A percentile compares a stretch with the other conserved stretches of the same genome.
phyloP scores from a whole-genome alignment of 768 basidiomycete species.

The Psilocybe cubensis region DNA sequence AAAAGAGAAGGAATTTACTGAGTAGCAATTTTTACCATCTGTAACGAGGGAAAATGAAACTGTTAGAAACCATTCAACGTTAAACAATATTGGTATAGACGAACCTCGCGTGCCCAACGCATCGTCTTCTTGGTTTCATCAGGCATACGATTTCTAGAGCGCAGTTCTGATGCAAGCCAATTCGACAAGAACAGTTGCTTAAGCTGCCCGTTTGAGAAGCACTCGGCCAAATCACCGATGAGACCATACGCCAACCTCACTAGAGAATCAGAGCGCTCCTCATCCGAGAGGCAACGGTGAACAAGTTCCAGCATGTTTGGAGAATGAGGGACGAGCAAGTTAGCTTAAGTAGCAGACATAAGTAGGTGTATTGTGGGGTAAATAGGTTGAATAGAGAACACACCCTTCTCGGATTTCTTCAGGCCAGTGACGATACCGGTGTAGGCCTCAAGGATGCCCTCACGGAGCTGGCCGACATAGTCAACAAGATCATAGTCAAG shows the following conservation, averaged over 20 bases:
- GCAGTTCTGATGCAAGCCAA: conserved; percentile 79
- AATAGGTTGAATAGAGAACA: conserved; percentile 8
- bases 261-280: conserved; percentile 81
- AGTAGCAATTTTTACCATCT: conserved; percentile 85
- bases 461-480: conserved; percentile 87
- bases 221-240: conserved; percentile 91
- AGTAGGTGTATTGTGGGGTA: too few relatives aligned
- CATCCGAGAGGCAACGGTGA: conserved; percentile 75
- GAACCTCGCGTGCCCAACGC: conserved; percentile 93
- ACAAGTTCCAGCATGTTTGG: conserved; percentile 79
- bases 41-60: background rate
- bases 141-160: conserved; percentile 73
- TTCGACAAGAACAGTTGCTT: conserved; percentile 77
- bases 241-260: conserved; percentile 81
- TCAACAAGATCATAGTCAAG: conserved; percentile 91
- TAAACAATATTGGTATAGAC: conserved; percentile 22
- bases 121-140: conserved; percentile 85
- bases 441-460: conserved; percentile 96
- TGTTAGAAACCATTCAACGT: conserved; percentile 1
- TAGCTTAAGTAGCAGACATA: conserved; percentile 33
- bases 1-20: conserved; percentile 48
- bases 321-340: conserved; percentile 70
- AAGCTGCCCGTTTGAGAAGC: conserved; percentile 80
- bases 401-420: conserved; percentile 83
- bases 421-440: conserved; percentile 92